Evolutionary conservation across 768 basidiomycete species (phyloP), one percentile per base, ranked within the genome.

Genomic region (Amyloporia xantha): DNA sequence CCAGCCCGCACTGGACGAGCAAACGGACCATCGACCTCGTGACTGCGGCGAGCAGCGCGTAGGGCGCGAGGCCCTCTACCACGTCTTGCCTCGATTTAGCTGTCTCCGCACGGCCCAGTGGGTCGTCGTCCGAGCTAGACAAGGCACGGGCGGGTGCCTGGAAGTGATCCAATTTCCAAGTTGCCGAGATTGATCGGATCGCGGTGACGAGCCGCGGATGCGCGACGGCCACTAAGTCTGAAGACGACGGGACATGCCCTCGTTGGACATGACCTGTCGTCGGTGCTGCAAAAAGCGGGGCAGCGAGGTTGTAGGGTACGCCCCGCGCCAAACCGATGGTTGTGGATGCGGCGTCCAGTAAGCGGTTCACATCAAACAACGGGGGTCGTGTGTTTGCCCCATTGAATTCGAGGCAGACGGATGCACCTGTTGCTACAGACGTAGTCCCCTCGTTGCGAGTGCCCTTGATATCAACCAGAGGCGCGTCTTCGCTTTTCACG

Each of bases 31-130:
- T 54, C 5, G 61, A 61, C 46, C 58, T 64, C 24, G 66, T 54
- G 6, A 59, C 49, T 41, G 64, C 59, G 6, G 72, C 57, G 41
- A 74, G 56, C n/a, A 72, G 27, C 13, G 71, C 72, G 4, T 61
- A 61, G 3, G 71, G 66, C 17, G 66, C 65, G n/a, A 74, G 57
- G 1, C 43, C 42, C 5, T 40, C 57, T 37, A 66, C 68, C 6
- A 50, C 36, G 25, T 30, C 38, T 12, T 50, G 48, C 50, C 57
- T 48, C 38, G 56, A n/a, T 41, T 50, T n/a, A 39, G 15, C 23
- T 15, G 40, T 23, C n/a, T 21, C 24, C 21, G 30, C 19, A 33
- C 38, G 26, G 9, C 38, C 21, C 13, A 19, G 13, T 15, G 28
- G 17, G 12, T 23, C 23, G 36, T 25, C 36, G 12, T 24, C 21